Conservation (phyloP, 2,329 filamentous ascomycete species). For the Sclerotinia minor region DNA sequence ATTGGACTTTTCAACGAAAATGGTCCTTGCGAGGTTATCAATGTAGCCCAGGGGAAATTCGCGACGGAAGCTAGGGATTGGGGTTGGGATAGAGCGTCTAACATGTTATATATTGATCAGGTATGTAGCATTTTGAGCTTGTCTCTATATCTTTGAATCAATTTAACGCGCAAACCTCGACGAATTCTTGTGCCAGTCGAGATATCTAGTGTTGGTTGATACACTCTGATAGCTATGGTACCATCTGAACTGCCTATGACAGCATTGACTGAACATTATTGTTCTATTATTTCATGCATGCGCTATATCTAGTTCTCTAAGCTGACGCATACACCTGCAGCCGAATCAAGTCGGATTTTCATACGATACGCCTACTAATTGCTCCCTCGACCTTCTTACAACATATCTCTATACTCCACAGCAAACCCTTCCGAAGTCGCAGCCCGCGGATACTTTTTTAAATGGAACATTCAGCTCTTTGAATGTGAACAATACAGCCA, state of each 20-base stretch:
- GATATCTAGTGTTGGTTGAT: constrained; percentile 45
- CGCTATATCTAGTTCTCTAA: not conserved
- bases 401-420: constrained; percentile 46
- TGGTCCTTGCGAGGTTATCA: constrained; percentile 55
- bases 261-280: not conserved
- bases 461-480: constrained; percentile 67
- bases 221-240: not conserved
- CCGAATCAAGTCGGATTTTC: constrained; percentile 71
- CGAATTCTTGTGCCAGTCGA: constrained; percentile 46
- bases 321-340: constrained; percentile 48
- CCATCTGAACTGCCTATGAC: not conserved
- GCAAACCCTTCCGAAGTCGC: constrained; percentile 38
- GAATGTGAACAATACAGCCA: constrained; percentile 47
- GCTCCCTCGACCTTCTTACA: constrained; percentile 53
- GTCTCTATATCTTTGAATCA: constrained; percentile 3
- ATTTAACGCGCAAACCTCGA: constrained; percentile 3
- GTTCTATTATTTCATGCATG: not conserved
- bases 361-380: constrained; percentile 63
- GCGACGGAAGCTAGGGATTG: constrained; percentile 59
- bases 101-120: constrained; percentile 56
- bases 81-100: constrained; percentile 64
- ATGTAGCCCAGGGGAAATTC: constrained; percentile 51
- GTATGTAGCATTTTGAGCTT: constrained; percentile 39
- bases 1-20: constrained; percentile 63
- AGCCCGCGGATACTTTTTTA: constrained; percentile 44